Evolutionary conservation across 2,329 filamentous ascomycete genomes (phyloP).

Genomic region (Colletotrichum australisinense): DNA sequence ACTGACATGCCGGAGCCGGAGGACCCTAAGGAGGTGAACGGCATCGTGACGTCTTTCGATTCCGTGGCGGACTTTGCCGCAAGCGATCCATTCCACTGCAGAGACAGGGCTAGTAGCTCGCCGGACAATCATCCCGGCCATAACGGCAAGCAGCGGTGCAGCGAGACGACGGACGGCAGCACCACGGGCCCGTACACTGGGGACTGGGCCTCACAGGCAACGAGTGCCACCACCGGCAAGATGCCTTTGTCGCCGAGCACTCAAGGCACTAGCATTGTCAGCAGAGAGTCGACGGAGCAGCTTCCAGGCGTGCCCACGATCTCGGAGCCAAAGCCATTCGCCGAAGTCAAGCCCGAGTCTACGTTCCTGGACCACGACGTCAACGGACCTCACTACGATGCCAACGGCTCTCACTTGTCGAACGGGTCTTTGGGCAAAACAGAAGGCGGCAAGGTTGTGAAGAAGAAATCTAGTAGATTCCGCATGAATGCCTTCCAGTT

Average conservation of each 20-base stretch:
- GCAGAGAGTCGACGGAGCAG: slow-evolving; percentile 67
- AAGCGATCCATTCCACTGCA: slow-evolving; percentile 60
- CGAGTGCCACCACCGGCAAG: slow-evolving; percentile 72
- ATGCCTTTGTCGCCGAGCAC: slow-evolving; percentile 75
- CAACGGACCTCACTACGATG: slow-evolving; percentile 36
- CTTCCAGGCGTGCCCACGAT: slow-evolving; percentile 57
- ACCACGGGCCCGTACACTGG: slow-evolving; percentile 63
- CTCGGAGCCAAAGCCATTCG: slow-evolving; percentile 50
- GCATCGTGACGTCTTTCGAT: slow-evolving; percentile 57
- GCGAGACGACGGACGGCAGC: slow-evolving; percentile 72
- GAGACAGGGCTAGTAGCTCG: slow-evolving; percentile 44
- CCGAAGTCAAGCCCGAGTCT: slow-evolving; percentile 16
- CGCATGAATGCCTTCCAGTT: slow-evolving; percentile 71
- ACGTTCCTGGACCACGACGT: slow-evolving; percentile 30
- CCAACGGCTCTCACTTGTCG: slow-evolving; percentile 40
- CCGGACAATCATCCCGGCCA: slow-evolving; percentile 52
- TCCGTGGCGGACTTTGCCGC: slow-evolving; percentile 59
- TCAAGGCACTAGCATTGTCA: slow-evolving; percentile 73
- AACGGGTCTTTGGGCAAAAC: slow-evolving; percentile 59
- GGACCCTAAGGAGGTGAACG: slow-evolving; percentile 57
- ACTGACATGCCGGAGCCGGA: slow-evolving; percentile 45
- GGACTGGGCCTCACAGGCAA: slow-evolving; percentile 73
- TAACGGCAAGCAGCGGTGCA: slow-evolving; percentile 64
- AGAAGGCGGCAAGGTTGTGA: slow-evolving; percentile 60
- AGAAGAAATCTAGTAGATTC: slow-evolving; percentile 73